A percentile compares a stretch with the other conserved stretches of the same genome.
These are phyloP conservation scores for Stenogyne calaminthoides DNA, from an alignment of 305 asterid genomes.

Conservation along the genomic window DNA sequence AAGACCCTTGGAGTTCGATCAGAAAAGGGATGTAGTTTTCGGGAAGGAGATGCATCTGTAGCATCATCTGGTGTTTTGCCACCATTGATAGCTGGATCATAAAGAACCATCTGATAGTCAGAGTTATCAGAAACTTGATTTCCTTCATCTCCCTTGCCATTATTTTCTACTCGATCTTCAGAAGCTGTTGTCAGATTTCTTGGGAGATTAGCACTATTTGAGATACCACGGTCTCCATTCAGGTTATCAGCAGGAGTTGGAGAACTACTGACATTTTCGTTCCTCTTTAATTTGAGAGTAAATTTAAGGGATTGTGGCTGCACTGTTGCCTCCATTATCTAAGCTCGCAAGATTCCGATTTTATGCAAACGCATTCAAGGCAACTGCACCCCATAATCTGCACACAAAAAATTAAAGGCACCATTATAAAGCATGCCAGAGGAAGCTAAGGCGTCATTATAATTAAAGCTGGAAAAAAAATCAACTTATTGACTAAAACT, in stretches of 20 bases:
- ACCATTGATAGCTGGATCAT: slow-evolving; percentile 51
- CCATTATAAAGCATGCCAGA: no score
- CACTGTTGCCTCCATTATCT: slow-evolving; percentile 37
- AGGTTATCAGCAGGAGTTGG: slow-evolving; percentile 31
- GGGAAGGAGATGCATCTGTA: slow-evolving; percentile 25
- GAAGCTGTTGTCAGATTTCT: slow-evolving; percentile 28
- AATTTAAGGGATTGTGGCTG: slow-evolving; percentile 38
- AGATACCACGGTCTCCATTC: slow-evolving; percentile 33
- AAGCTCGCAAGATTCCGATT: not conserved
- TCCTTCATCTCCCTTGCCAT: slow-evolving; percentile 36
- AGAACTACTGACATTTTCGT: slow-evolving; percentile 26
- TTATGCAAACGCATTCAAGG: not conserved
- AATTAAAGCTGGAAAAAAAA: not conserved
- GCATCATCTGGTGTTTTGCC: slow-evolving; percentile 30
- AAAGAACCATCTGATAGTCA: slow-evolving; percentile 66
- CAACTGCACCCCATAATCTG: slow-evolving; percentile 13
- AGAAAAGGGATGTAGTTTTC: slow-evolving; percentile 35
- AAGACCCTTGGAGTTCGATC: slow-evolving; percentile 42
- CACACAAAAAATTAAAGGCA: not conserved
- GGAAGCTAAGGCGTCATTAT: not conserved
- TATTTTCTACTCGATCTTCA: slow-evolving; percentile 38
- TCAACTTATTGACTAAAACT: not conserved
- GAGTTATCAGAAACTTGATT: slow-evolving; percentile 48
- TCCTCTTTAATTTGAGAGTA: slow-evolving; percentile 41
- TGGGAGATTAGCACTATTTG: slow-evolving; percentile 35